These are phyloP conservation scores for Helicostylum pulchrum DNA, from an alignment of 192 early-diverging fungal genomes.

Conservation along the genomic window DNA sequence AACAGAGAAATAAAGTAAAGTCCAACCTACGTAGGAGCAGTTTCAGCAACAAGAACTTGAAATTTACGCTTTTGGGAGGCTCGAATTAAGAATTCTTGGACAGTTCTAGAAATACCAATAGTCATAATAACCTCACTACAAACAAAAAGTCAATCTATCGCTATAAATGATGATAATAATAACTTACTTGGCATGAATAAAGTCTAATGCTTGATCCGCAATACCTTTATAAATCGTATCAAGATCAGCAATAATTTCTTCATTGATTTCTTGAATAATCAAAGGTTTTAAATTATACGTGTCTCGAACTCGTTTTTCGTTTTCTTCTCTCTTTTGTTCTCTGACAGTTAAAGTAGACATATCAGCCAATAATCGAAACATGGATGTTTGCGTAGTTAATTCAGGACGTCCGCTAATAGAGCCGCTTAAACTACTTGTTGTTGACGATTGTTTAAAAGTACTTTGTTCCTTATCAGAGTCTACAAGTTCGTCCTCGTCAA, in stretches of 20 bases:
- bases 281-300: conserved; percentile 60
- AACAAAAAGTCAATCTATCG: not conserved
- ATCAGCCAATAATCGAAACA: conserved; percentile 67
- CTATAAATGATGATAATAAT: not conserved
- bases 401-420: conserved; percentile 20
- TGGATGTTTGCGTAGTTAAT: conserved; percentile 41
- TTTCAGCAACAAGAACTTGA: conserved; percentile 94
- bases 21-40: conserved; percentile 73
- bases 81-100: conserved; percentile 79
- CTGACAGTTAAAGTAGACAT: conserved; percentile 7
- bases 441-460: conserved; percentile 29
- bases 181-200: conserved; percentile 90
- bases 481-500: conserved; percentile 22
- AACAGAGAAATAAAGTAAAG: not conserved
- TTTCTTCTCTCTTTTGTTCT: conserved; percentile 14
- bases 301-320: conserved; percentile 8
- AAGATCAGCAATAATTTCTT: conserved; percentile 89
- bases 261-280: conserved; percentile 80
- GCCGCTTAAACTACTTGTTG: conserved; percentile 22
- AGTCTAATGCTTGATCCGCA: conserved; percentile 80
- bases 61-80: conserved; percentile 88
- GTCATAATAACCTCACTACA: conserved; percentile 94
- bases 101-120: conserved; percentile 79
- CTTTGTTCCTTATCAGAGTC: conserved; percentile 9
- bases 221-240: conserved; percentile 77